A percentile compares a stretch with the other conserved stretches of the same genome.
Conservation (phyloP, 331 rosid species). For the Pyrus hybrid region DNA sequence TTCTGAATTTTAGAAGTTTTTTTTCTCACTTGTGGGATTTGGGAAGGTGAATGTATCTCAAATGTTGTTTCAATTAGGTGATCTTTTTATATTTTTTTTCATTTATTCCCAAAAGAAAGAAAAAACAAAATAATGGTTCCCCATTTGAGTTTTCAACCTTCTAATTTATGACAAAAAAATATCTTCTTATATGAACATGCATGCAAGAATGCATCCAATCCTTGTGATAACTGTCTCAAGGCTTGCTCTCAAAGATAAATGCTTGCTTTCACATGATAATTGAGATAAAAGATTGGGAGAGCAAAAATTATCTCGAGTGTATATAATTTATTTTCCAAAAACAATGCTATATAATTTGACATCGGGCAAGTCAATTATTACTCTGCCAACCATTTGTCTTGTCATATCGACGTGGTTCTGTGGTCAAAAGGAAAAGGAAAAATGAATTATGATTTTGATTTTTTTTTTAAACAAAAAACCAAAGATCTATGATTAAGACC, state of each 20-base stretch:
- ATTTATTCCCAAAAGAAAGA: too few species aligned
- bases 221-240: constrained; percentile 89
- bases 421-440: background rate
- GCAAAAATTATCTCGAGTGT: background rate
- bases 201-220: constrained; percentile 75
- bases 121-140: background rate
- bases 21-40: too few species aligned
- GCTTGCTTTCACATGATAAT: background rate
- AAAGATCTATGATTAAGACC: too few species aligned
- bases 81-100: too few species aligned
- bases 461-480: background rate
- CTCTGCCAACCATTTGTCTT: background rate
- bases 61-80: too few species aligned
- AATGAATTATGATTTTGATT: background rate
- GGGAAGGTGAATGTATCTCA: too few species aligned
- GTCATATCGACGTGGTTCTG: background rate
- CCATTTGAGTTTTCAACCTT: background rate
- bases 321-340: too few species aligned
- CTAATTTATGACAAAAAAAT: background rate
- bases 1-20: too few species aligned
- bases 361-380: background rate
- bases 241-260: background rate
- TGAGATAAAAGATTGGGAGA: too few species aligned
- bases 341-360: background rate
- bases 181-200: constrained; percentile 25